Base-by-base conservation (phyloP, 1,284 basidiomycete genomes). In the Polyporus tsugae region DNA sequence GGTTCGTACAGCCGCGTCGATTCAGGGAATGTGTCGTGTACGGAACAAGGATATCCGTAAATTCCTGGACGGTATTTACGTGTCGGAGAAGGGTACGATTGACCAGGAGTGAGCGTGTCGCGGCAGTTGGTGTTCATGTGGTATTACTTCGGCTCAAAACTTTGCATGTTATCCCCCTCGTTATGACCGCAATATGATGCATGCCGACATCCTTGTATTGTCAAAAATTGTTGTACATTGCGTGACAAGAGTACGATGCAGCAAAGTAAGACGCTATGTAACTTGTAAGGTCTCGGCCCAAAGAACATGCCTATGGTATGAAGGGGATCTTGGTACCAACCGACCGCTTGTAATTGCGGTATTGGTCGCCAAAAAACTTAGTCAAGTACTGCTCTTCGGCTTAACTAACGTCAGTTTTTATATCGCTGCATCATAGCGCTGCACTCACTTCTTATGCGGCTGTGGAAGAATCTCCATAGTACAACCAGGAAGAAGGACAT, bases 41-140 rank as follows among this genome's bases (percentile, higher is more conserved):
- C 93, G 95, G 83, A 96, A 98, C 91, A 98, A 98, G 88, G 96
- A 99, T 87, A 97, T 97, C 84, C 95, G 95, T 81, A 96, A 97
- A 87, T 95, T 95, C 85, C 84, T 95, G 80, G 93, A 95, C 76
- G 93, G 93, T 85, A 91, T 98, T 86, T 98, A 98, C 82, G 95
- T 96, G 73, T 96, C 95, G 52, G 92, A 92, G 78, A 94, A 91
- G 86, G 88, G 88, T 71, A 89, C 90, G 41, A 86, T 93, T 73
- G 70, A 79, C 42, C 78, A 79, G 70, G 88, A 86, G 73, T 82
- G 70, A 77, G 62, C 52, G 38, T 60, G 69, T 60, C 67, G 65
- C 61, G 71, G 70, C 70, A 62, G 60, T 58, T 64, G 70, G 63
- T 69, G 59, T 69, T 69, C 68, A 65, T 72, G 71, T 62, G 71